Base-by-base conservation (phyloP, 176 grass and related monocot species). In the Phoenix roebelenii region DNA sequence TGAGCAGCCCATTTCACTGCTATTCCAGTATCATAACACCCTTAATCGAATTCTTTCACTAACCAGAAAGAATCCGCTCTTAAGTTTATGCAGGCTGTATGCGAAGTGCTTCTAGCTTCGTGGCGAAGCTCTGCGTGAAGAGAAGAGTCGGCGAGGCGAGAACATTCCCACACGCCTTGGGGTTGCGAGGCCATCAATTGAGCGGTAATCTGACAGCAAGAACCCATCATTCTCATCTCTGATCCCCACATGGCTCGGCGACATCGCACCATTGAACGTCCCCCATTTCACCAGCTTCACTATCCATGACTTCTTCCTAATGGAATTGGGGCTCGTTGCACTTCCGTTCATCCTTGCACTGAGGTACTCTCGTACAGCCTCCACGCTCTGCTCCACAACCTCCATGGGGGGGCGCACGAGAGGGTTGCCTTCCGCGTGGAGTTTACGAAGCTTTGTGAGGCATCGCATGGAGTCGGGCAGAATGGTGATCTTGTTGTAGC, bases 61-160 rank as follows among this genome's bases (percentile, higher is more conserved):
- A 6, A 30, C 28, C 28, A 30, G 28, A 30, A 30, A 44, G 9
- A 12, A 44, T 7, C 35, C 2, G 2, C 7, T 12, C 10, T 20
- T 20, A 44, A 12, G 0, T 14, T 14, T 3, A 14, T 44, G 35
- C 35, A 12, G 35, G 35, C 35, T 12, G 35, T 0, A 9, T 44
- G 9, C 35, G 3, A 44, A 44, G 35, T 10, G 9, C 75, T 69
- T 54, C 57, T 79, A 81, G 55, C 60, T 70, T 64, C 64, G 71
- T 48, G 77, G 52, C 2, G 79, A 89, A 60, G 82, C 74, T 50
- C 75, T 83, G 50, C 74, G 51, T 0, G 82, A 76, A 9, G 82
- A 89, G 86, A 95, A 95, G 55, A 95, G 79, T n/a, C 90, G 73
- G 1, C 76, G 66, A 0, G 94, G 94, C 5, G 94, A 98, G 4